Base-by-base conservation (phyloP, 345 rosid genomes). In the Euphorbia tirucalli region DNA sequence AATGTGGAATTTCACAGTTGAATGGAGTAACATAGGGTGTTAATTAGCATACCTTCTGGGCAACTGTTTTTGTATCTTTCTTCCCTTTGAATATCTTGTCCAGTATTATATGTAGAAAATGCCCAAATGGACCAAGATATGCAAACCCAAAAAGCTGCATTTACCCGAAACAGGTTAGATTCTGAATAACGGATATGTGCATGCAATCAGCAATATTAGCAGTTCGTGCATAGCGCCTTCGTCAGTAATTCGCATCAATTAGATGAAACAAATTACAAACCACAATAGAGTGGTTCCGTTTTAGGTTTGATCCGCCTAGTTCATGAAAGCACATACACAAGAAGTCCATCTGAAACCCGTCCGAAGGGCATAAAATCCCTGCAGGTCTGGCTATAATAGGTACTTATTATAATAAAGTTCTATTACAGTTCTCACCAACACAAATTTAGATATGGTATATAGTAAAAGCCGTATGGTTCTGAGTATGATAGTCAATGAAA, bases 1-100 rank as follows among this genome's bases (percentile, higher is more conserved):
- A 68, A 21, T 10, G 15, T 58, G 43, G 24, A 41, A 64, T 59
- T 60, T 71, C 19, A 65, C 50, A 44, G 50, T 46, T 19, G 25
- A 18, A 30, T n/a, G 9, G 66, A 24, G 30, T 35, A 60, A 30
- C 60, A 31, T 31, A n/a, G n/a, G n/a, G n/a, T n/a, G n/a, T 35
- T n/a, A 27, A 14, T 22, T 70, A 21, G 37, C 21, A 32, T 69
- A 91, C 98, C 97, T 95, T 95, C 91, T 94, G 87, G 66, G 97
- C 97, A 54, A 92, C 93, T 37, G 97, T 92, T 80, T 81, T 81
- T 7, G 95, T 69, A 71, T 90, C 96, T 62, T 87, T 94, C 87
- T 84, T 90, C 77, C 97, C 97, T 88, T 90, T 86, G 86, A 90
- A 94, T 65, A 94, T 66, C 81, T 88, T 94, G 72, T 92, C 97